These are phyloP conservation scores for Anthostomella pinea DNA, from an alignment of 2,329 filamentous ascomycete genomes.

Conservation along the genomic window DNA sequence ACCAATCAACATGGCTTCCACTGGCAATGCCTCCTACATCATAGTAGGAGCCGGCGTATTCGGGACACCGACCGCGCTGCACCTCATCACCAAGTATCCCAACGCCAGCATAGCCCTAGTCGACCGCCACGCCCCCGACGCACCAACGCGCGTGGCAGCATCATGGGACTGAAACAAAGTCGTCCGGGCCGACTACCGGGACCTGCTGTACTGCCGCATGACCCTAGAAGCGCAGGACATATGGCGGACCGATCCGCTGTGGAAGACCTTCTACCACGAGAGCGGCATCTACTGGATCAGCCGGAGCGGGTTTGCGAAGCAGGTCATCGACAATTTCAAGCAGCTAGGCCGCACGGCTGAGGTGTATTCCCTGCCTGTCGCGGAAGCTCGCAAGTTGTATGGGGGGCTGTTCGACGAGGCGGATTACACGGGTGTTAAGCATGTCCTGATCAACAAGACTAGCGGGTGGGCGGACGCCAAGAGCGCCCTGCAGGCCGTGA, in stretches of 20 bases:
- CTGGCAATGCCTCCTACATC: conserved; percentile 47
- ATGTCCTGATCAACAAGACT: conserved; percentile 51
- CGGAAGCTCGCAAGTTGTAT: conserved; percentile 46
- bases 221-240: conserved; percentile 64
- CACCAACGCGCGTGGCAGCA: conserved; percentile 49
- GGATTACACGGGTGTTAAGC: conserved; percentile 50
- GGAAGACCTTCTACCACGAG: conserved; percentile 47
- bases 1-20: conserved; percentile 5
- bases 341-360: conserved; percentile 26
- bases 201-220: conserved; percentile 60
- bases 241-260: conserved; percentile 45
- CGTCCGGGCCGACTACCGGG: conserved; percentile 66
- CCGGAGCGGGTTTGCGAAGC: conserved; percentile 24
- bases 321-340: conserved; percentile 34
- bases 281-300: conserved; percentile 47
- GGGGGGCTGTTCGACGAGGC: conserved; percentile 51
- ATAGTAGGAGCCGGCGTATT: conserved; percentile 66
- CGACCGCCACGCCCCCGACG: conserved; percentile 53
- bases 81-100: conserved; percentile 52
- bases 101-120: conserved; percentile 53
- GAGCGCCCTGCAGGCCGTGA: conserved; percentile 47
- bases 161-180: conserved; percentile 75
- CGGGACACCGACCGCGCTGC: conserved; percentile 63
- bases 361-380: conserved; percentile 43
- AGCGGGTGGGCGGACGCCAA: conserved; percentile 57